Evolutionary conservation across 768 basidiomycete genomes (phyloP), one percentile per base, ranked within the genome.

Genomic region (Hericium rajendrae): DNA sequence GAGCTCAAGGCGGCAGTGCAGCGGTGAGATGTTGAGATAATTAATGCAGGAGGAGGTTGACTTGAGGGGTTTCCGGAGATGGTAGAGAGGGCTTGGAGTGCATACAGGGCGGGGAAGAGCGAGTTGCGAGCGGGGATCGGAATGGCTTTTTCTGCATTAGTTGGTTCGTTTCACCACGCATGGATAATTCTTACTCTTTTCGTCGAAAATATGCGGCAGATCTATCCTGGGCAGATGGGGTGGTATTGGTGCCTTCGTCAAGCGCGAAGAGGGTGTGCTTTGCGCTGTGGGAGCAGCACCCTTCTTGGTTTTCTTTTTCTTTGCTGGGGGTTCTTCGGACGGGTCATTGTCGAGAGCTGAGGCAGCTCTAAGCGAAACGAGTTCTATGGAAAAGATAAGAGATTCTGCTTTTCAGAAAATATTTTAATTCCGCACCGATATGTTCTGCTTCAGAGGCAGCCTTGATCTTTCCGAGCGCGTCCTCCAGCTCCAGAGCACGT

Each of bases 91-190:
- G 16, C 28, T 15, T 61, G 52, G 15, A 61, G 38, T 5, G 49
- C 28, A 6, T 52, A 59, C 2, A 61, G 50, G 15, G 59, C 60
- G 4, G 60, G 53, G 40, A 61, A 57, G 53, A 61, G 51, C 1
- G 16, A 40, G 20, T 16, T 46, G 43, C 20, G 43, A 2, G 43
- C 18, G 16, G 43, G 20, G 11, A 5, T 2, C 3, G 20, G 43
- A 6, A 20, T 18, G 13, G 43, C 43, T 46, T 4, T 2, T 2
- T 9, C n/a, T 16, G 20, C 5, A 20, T 18, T 8, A 46, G 43
- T 16, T 20, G 5, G 5, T n/a, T 20, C 32, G 6, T 6, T 6
- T 32, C 32, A 32, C 9, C 9, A n/a, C n/a, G 8, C 6, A 10
- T 10, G 6, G 5, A 10, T 4, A 32, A 6, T 32, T 32, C 32